These are phyloP conservation scores for Flaveria linearis DNA, from an alignment of 129 eudicot species.

Conservation along the genomic window DNA sequence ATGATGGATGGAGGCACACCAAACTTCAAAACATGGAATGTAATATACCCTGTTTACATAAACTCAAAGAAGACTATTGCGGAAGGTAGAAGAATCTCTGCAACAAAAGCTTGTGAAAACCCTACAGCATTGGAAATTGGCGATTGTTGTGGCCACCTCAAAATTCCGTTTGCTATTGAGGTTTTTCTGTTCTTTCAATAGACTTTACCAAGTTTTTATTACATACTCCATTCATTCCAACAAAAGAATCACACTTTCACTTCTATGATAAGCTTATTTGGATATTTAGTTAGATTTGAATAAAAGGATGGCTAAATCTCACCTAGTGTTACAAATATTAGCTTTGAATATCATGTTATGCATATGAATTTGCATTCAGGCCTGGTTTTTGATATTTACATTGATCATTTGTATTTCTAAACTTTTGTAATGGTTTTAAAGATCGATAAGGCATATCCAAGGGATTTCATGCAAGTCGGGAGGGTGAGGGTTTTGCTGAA, in stretches of 20 bases:
- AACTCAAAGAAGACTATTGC: slow-evolving; percentile 94
- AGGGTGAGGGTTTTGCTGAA: slow-evolving; percentile 85
- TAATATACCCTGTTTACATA: slow-evolving; percentile 82
- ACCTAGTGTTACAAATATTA: not conserved
- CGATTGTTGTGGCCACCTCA: slow-evolving; percentile 78
- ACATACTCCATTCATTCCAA: not conserved
- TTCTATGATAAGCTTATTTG: not conserved
- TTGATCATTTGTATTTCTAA: slow-evolving; percentile 4
- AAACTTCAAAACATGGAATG: slow-evolving; percentile 77
- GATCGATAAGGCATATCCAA: slow-evolving; percentile 92
- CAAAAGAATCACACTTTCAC: not conserved
- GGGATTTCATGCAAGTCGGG: slow-evolving; percentile 95
- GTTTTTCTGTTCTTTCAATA: slow-evolving; percentile 26
- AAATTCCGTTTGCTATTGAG: slow-evolving; percentile 81
- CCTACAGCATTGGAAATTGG: slow-evolving; percentile 77
- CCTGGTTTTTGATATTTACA: not conserved
- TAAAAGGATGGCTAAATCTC: not conserved
- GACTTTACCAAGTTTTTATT: not conserved
- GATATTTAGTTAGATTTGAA: not conserved
- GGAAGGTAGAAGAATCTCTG: slow-evolving; percentile 76
- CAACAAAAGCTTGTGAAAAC: slow-evolving; percentile 84
- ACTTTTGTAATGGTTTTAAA: slow-evolving; percentile 26
- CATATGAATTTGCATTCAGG: not conserved
- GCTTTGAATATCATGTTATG: not conserved
- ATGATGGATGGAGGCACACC: slow-evolving; percentile 70